Conservation (phyloP, 495 filamentous ascomycete species). For the Cercophora samala region DNA sequence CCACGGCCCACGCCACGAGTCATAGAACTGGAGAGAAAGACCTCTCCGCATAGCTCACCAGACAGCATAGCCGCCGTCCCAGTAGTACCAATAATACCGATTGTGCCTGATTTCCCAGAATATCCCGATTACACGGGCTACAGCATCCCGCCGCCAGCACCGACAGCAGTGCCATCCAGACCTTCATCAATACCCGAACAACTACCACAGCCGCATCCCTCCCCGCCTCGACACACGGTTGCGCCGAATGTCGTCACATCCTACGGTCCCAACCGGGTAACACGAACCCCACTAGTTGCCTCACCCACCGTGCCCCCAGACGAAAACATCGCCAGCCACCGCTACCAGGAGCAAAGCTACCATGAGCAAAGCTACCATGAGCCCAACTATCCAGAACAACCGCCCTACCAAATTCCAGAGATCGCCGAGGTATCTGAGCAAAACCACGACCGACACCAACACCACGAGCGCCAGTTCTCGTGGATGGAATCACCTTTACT, state of each 20-base stretch:
- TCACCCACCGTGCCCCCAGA: conserved; percentile 32
- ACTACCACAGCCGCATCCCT: neutral
- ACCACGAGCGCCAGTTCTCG: conserved; percentile 23
- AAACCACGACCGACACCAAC: conserved; percentile 3
- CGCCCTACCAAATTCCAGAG: conserved; percentile 6
- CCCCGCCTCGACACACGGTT: conserved; percentile 22
- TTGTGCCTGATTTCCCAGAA: conserved; percentile 20
- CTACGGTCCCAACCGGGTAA: conserved; percentile 35
- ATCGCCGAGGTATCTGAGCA: neutral
- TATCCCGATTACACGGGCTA: conserved; percentile 23
- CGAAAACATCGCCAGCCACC: conserved; percentile 27
- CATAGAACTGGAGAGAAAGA: conserved; percentile 20
- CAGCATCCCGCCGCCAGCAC: conserved; percentile 17
- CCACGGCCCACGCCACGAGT: conserved; percentile 24
- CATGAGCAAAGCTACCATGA: neutral
- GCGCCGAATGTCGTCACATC: conserved; percentile 27
- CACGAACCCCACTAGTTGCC: conserved; percentile 29
- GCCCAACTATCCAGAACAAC: neutral
- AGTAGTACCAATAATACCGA: conserved; percentile 21
- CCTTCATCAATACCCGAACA: conserved; percentile 9
- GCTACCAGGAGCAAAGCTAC: conserved; percentile 8
- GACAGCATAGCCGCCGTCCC: conserved; percentile 22
- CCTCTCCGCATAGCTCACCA: conserved; percentile 19
- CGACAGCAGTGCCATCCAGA: neutral
- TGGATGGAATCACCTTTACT: conserved; percentile 26